phyloP scores from a whole-genome alignment of 139 green algal genomes.

The Pleodorina starrii region DNA sequence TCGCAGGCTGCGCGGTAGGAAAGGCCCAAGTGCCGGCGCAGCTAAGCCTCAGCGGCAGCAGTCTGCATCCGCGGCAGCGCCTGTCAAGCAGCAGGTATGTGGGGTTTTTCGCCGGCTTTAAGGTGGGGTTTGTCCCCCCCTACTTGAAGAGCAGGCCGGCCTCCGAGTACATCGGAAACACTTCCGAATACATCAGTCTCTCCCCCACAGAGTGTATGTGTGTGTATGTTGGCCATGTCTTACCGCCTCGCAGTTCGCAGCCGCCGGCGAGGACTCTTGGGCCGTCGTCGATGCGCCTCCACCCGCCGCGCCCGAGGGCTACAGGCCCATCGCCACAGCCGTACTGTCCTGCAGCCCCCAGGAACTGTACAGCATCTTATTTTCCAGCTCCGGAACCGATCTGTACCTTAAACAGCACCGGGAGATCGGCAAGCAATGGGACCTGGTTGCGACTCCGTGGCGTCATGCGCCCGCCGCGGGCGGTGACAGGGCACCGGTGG shows the following conservation, averaged over 20 bases:
- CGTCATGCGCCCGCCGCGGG: background rate
- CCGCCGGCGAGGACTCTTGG: constrained; percentile 27
- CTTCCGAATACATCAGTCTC: no score
- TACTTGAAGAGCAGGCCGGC: no score
- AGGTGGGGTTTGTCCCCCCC: no score
- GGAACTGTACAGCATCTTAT: constrained; percentile 28
- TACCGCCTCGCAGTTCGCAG: no score
- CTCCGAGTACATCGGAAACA: no score
- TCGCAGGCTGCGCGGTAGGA: background rate
- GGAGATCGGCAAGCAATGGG: constrained; percentile 31
- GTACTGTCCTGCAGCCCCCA: constrained; percentile 37
- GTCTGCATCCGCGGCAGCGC: background rate
- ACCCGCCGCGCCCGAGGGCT: background rate
- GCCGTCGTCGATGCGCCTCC: background rate
- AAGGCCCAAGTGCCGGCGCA: background rate
- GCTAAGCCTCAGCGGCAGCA: background rate
- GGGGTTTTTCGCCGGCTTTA: no score
- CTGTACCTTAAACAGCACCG: constrained; percentile 25
- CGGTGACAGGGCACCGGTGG: background rate
- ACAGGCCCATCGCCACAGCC: constrained; percentile 8
- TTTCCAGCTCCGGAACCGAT: background rate
- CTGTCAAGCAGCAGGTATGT: background rate
- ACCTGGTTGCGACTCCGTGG: background rate
- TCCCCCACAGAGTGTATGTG: no score
- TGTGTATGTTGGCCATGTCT: no score